Percentiles rank a stretch among this genome's conserved stretches.
Conservation (phyloP, 164 flowering plant species). For the Hamamelis virginiana region DNA sequence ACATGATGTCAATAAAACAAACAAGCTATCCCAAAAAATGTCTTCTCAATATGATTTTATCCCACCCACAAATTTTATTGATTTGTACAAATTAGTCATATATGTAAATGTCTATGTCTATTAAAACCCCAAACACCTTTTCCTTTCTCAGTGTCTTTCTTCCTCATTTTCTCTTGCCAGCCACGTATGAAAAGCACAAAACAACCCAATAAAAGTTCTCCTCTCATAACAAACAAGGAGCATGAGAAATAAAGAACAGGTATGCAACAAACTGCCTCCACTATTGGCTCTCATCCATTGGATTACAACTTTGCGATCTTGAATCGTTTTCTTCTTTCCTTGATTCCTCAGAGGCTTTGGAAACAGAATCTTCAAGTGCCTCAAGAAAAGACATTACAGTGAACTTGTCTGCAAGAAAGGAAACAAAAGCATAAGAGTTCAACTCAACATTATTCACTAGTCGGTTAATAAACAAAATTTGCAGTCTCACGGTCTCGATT, state of each 20-base stretch:
- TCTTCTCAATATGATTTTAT: no score
- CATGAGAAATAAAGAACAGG: background rate
- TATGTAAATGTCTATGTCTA: no score
- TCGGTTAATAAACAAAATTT: no score
- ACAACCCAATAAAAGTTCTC: background rate
- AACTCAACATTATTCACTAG: background rate
- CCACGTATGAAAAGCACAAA: background rate
- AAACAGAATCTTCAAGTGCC: conserved; percentile 90
- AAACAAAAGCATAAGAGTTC: background rate
- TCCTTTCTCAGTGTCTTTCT: no score
- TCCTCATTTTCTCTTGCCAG: background rate
- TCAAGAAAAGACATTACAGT: conserved; percentile 90
- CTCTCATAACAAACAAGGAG: background rate
- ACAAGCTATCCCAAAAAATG: no score
- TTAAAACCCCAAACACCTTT: no score
- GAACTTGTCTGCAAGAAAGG: conserved; percentile 63
- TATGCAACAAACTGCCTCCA: background rate
- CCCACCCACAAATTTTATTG: no score
- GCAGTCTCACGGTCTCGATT: no score
- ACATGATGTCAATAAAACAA: no score
- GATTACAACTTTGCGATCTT: conserved; percentile 39
- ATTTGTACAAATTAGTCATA: no score
- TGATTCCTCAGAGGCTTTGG: conserved; percentile 33
- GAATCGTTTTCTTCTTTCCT: conserved; percentile 46
- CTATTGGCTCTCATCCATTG: conserved; percentile 79